phyloP scores from a whole-genome alignment of 768 basidiomycete species.

The Chiua virens region DNA sequence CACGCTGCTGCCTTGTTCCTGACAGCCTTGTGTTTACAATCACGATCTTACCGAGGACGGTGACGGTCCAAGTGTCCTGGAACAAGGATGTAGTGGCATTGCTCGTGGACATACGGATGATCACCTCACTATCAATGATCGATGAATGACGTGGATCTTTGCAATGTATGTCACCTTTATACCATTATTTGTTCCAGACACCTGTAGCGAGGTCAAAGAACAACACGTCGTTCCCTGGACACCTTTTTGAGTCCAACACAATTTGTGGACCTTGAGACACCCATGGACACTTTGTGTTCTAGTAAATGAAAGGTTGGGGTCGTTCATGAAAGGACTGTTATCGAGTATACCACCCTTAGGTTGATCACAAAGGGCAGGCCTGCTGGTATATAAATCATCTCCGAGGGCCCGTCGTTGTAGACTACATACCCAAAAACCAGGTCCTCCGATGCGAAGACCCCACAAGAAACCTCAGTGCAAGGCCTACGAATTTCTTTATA shows the following conservation, averaged over 20 bases:
- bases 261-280: too few species aligned
- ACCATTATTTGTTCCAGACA: background rate
- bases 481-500: too few species aligned
- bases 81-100: conserved; percentile 89
- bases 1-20: conserved; percentile 1
- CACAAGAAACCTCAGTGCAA: too few species aligned
- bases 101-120: conserved; percentile 81
- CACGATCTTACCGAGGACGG: conserved; percentile 78
- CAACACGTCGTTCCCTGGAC: background rate
- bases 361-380: too few species aligned
- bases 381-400: too few species aligned
- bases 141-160: background rate
- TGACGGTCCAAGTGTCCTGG: conserved; percentile 78
- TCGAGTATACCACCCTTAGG: too few species aligned
- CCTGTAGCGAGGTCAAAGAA: background rate
- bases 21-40: conserved; percentile 68
- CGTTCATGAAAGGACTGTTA: too few species aligned
- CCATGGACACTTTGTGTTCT: too few species aligned
- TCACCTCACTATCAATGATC: conserved; percentile 8
- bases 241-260: background rate
- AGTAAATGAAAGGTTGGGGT: too few species aligned
- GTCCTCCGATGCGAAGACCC: too few species aligned
- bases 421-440: too few species aligned
- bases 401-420: too few species aligned
- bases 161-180: background rate